Base-by-base conservation (phyloP, 2,329 filamentous ascomycete genomes). In the Phaeophleospora eucalypticola region DNA sequence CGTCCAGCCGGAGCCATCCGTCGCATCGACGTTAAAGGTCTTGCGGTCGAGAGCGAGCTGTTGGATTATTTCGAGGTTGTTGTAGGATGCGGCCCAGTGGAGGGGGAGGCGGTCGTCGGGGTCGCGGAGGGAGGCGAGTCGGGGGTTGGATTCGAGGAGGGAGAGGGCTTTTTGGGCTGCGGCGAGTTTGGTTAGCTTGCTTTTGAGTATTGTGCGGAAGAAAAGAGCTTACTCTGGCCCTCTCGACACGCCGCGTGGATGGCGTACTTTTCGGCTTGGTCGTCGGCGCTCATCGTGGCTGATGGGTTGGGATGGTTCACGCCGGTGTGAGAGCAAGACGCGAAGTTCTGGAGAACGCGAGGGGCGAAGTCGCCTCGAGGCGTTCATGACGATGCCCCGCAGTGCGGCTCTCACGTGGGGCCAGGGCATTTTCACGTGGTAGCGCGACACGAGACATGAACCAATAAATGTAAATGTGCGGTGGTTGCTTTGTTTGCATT, bases 61-160 rank as follows among this genome's bases (percentile, higher is more conserved):
- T 41, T 85, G 75, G 15, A 87, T 82, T 49, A 96, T 89, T 18
- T 83, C 79, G 4, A 84, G 70, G 57, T 82, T 84, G 65, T 93
- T 94, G 67, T 87, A 86, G 17, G 90, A 93, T 2, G 83, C 81
- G 0, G 93, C 91, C 93, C 93, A 98, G 74, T 98, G 93, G 47
- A 97, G 82, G 2, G 93, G 84, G 32, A 95, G 80, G 36, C 93
- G 87, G 14, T 89, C 88, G 66, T 98, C 93, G 40, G 87, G 84
- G 62, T 98, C 93, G 61, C 73, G 75, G 60, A 83, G 81, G 48
- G 72, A 76, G 19, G 87, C 83, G 33, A 94, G 79, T 61, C 87
- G 90, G 2, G 87, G 83, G 62, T 95, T 89, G 57, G 83, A 82
- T 63, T 81, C 81, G 36, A 91, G 72, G 15, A 91, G 76, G 7